Base-by-base conservation (phyloP, 2,329 filamentous ascomycete genomes). In the Hypoxylon sp. region DNA sequence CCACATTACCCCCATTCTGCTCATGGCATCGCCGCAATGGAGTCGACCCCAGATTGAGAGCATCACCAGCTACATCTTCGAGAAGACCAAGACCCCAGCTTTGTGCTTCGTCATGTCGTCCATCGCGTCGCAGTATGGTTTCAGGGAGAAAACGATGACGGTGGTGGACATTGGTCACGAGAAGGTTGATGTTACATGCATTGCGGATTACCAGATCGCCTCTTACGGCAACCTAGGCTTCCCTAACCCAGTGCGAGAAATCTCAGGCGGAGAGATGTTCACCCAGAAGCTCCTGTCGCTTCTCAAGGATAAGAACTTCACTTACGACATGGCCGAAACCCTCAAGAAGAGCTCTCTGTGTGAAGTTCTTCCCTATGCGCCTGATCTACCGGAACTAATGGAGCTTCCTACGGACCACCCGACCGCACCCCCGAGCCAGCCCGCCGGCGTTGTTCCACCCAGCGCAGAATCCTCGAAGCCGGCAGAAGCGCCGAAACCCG, bases 21-120 rank as follows among this genome's bases (percentile, higher is more conserved):
- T 99, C 57, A 88, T 97, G 72, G 83, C 89, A 5, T 90, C 96
- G 62, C 92, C 94, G 3, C 87, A 87, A 62, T 99, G 94, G 93
- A 91, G 91, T 3, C 84, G 89, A 6, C 87, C 88, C 56, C 91
- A 97, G 71, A 88, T 88, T 68, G 93, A 97, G 73, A 83, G 82
- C 27, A 87, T 99, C 60, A 89, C 92, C 9, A 90, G 94, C 57
- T 99, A 96, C 76, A 84, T 97, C 59, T 99, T 99, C 66, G 94
- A 99, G 73, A 95, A 94, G 73, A 96, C 96, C 68, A 94, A 93
- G 75, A 94, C 91, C 0, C 94, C 94, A 0, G 91, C 90, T 0
- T 88, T 99, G 41, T 92, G 89, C 63, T 80, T 97, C 57, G 88
- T 99, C 76, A 90, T 97, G 72, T 88, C 91, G 62, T 92, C 90